Evolutionary conservation across 305 asterid species (phyloP).

Genomic region (Solanum hybrid): DNA sequence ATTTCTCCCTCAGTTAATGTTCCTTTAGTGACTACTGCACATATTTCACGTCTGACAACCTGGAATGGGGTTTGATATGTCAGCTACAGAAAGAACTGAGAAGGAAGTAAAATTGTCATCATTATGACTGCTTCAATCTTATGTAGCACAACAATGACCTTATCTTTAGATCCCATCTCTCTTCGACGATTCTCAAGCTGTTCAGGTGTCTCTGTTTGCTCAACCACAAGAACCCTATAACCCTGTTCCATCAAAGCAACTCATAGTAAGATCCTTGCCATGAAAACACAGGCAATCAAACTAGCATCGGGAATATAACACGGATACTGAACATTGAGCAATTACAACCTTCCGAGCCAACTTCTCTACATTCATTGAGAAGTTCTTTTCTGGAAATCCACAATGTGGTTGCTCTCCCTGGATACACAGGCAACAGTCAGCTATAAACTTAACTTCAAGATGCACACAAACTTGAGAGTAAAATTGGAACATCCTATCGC

Average conservation of each 20-base stretch:
- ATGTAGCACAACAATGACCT: slow-evolving; percentile 37
- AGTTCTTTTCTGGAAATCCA: slow-evolving; percentile 98
- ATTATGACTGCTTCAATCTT: slow-evolving; percentile 6
- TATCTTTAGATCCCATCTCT: slow-evolving; percentile 85
- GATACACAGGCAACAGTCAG: slow-evolving; percentile 21
- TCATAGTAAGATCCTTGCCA: background rate
- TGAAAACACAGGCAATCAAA: background rate
- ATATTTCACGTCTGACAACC: slow-evolving; percentile 97
- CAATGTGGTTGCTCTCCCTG: slow-evolving; percentile 99
- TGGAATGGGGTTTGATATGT: slow-evolving; percentile 26
- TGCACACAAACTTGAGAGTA: background rate
- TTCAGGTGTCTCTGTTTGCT: slow-evolving; percentile 98
- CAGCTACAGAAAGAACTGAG: slow-evolving; percentile 12
- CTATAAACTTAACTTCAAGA: slow-evolving; percentile 6
- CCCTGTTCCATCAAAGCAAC: slow-evolving; percentile 51
- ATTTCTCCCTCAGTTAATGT: slow-evolving; percentile 92
- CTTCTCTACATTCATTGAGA: slow-evolving; percentile 73
- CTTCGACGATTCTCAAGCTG: slow-evolving; percentile 91
- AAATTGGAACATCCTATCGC: background rate
- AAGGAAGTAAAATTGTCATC: background rate
- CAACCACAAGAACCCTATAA: slow-evolving; percentile 91
- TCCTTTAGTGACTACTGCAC: slow-evolving; percentile 91
- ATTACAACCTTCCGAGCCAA: slow-evolving; percentile 74
- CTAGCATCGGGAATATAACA: background rate
- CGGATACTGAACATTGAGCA: background rate